Evolutionary conservation across 768 basidiomycete species (phyloP).

Genomic region (Tubosaeta sp.): DNA sequence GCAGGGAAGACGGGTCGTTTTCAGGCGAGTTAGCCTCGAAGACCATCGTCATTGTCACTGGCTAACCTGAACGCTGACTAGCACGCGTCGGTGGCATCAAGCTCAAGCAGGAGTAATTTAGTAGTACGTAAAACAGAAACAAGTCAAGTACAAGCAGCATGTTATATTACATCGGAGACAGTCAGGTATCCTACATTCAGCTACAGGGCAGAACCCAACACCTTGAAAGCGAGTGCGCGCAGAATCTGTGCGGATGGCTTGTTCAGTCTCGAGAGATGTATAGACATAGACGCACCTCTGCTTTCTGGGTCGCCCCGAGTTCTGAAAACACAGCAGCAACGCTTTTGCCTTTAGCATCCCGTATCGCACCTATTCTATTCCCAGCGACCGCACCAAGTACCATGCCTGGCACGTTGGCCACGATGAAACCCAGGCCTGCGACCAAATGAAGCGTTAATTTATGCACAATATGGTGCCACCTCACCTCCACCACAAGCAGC

Average conservation of each 20-base stretch:
- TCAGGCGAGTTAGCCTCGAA: conserved; percentile 1
- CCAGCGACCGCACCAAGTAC: conserved; percentile 85
- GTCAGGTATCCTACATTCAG: conserved; percentile 9
- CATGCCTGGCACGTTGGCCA: conserved; percentile 81
- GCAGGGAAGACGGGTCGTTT: conserved; percentile 1
- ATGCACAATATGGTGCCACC: conserved; percentile 12
- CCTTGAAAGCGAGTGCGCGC: conserved; percentile 76
- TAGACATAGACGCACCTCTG: conserved; percentile 58
- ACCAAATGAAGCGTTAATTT: conserved; percentile 30
- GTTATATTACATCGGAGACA: background rate
- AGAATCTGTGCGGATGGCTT: conserved; percentile 51
- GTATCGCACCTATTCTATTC: conserved; percentile 83
- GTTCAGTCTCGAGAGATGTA: background rate
- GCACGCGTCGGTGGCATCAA: conserved; percentile 9
- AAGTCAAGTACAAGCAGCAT: background rate
- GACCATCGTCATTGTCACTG: background rate
- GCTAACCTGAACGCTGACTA: conserved; percentile 17
- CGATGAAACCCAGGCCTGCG: conserved; percentile 37
- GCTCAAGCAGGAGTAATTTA: background rate
- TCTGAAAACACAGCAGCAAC: conserved; percentile 85
- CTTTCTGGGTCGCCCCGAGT: conserved; percentile 74
- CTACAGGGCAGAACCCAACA: conserved; percentile 60
- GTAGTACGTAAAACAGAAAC: conserved; percentile 4
- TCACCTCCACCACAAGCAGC: conserved; percentile 62
- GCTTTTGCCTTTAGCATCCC: conserved; percentile 93